A percentile compares a stretch with the other conserved stretches of the same genome.
phyloP scores from a whole-genome alignment of 2,329 filamentous ascomycete species.

The Diaporthe citrichinensis region DNA sequence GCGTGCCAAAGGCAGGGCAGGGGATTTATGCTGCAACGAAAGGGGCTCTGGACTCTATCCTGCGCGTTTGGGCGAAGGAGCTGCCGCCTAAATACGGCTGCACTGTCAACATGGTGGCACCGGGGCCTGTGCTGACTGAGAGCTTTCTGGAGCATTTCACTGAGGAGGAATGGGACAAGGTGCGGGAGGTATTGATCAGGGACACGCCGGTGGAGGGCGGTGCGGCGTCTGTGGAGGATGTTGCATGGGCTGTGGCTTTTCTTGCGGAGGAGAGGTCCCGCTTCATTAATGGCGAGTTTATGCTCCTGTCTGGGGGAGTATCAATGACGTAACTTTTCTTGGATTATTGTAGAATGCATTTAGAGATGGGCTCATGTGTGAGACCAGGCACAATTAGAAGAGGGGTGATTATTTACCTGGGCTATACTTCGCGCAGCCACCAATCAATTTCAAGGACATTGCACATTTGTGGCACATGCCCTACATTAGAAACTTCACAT shows the following conservation, averaged over 20 bases:
- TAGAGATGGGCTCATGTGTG: not conserved
- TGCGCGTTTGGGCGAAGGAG: constrained; percentile 31
- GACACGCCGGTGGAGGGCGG: constrained; percentile 8
- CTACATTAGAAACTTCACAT: no score
- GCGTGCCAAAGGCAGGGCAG: constrained; percentile 2
- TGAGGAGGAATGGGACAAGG: not conserved
- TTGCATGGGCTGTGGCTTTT: not conserved
- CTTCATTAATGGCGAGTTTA: not conserved
- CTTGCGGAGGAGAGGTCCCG: not conserved
- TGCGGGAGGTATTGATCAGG: not conserved
- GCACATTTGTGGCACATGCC: no score
- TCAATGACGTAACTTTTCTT: not conserved
- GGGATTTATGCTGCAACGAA: constrained; percentile 28
- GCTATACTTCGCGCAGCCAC: no score
- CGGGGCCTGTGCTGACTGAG: constrained; percentile 44
- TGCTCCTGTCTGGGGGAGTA: not conserved
- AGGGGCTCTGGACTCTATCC: constrained; percentile 27
- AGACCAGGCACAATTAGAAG: no score
- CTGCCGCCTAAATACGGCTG: constrained; percentile 42
- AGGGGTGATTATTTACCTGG: no score
- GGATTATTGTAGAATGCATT: not conserved
- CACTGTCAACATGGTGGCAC: constrained; percentile 47
- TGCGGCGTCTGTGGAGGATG: not conserved
- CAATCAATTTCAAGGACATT: no score
- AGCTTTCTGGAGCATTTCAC: not conserved